phyloP scores from a whole-genome alignment of 2,329 filamentous ascomycete species.

The Aspergillus quadrilineatus region DNA sequence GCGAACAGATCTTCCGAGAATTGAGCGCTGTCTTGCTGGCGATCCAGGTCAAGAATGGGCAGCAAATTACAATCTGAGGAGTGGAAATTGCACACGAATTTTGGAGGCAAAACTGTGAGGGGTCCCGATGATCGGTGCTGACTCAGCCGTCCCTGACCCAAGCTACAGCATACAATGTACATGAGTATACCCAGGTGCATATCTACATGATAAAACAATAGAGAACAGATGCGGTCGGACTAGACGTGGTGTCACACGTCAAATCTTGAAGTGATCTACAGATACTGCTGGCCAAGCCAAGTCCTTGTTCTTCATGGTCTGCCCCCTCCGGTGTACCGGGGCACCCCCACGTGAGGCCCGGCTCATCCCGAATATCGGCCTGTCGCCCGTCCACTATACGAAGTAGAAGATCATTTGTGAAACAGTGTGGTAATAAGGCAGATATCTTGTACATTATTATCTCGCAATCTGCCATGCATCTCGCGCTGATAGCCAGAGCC shows the following conservation, averaged over 20 bases:
- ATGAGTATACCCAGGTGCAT: neutral
- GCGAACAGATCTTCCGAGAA: constrained; percentile 3
- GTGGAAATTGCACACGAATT: constrained; percentile 10
- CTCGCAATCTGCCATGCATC: neutral
- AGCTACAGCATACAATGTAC: neutral
- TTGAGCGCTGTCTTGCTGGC: constrained; percentile 5
- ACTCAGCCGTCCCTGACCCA: constrained; percentile 12
- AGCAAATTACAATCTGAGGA: neutral
- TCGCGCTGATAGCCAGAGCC: too few relatives aligned
- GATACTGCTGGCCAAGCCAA: neutral
- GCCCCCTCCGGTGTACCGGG: neutral
- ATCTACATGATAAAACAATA: neutral
- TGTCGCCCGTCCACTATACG: neutral
- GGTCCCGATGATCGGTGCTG: constrained; percentile 12
- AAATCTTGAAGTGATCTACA: neutral
- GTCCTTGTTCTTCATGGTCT: neutral
- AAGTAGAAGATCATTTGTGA: neutral
- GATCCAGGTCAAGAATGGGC: constrained; percentile 6
- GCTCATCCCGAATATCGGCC: constrained; percentile 12
- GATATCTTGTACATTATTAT: neutral
- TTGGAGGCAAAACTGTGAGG: constrained; percentile 2
- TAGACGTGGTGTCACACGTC: neutral
- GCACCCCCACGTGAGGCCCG: constrained; percentile 13
- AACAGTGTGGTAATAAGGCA: neutral
- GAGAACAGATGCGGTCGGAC: neutral